These are phyloP conservation scores for Panaeolus papilionaceus DNA, from an alignment of 768 basidiomycete species.

Conservation along the genomic window DNA sequence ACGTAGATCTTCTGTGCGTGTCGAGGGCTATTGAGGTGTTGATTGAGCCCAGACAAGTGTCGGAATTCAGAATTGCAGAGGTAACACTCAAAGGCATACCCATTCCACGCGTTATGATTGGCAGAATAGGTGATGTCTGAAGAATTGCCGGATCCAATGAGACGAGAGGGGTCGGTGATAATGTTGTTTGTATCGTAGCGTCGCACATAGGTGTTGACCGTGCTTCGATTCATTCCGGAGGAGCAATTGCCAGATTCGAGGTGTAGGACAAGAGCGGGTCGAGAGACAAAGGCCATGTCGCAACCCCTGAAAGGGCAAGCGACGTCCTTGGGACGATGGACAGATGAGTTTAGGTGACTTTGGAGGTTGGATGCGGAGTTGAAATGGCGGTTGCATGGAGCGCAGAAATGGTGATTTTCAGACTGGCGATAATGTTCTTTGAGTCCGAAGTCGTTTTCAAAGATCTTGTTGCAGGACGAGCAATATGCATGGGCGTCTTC, in stretches of 20 bases:
- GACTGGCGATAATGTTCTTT: conserved; percentile 58
- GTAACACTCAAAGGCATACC: conserved; percentile 62
- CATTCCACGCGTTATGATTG: conserved; percentile 49
- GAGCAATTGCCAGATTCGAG: conserved; percentile 65
- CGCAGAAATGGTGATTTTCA: conserved; percentile 48
- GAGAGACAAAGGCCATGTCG: conserved; percentile 51
- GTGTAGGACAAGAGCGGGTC: conserved; percentile 63
- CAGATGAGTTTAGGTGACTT: conserved; percentile 59
- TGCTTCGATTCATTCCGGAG: conserved; percentile 50
- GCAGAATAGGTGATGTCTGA: conserved; percentile 38
- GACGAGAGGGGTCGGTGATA: conserved; percentile 62
- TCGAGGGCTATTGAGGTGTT: conserved; percentile 67
- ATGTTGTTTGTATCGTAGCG: conserved; percentile 49
- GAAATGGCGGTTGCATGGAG: conserved; percentile 51
- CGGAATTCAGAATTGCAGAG: conserved; percentile 56
- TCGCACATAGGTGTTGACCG: conserved; percentile 49
- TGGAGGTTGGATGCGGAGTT: conserved; percentile 32
- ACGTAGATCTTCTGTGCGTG: conserved; percentile 60
- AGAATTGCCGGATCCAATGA: conserved; percentile 43
- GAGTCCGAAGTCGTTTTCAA: conserved; percentile 44
- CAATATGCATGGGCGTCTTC: conserved; percentile 50
- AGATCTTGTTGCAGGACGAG: conserved; percentile 44
- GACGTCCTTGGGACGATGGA: conserved; percentile 48
- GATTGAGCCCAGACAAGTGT: conserved; percentile 54
- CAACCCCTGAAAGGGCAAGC: conserved; percentile 52